Base-by-base conservation (phyloP, 2,329 filamentous ascomycete genomes). In the Cylindrodendrum hubeiense region DNA sequence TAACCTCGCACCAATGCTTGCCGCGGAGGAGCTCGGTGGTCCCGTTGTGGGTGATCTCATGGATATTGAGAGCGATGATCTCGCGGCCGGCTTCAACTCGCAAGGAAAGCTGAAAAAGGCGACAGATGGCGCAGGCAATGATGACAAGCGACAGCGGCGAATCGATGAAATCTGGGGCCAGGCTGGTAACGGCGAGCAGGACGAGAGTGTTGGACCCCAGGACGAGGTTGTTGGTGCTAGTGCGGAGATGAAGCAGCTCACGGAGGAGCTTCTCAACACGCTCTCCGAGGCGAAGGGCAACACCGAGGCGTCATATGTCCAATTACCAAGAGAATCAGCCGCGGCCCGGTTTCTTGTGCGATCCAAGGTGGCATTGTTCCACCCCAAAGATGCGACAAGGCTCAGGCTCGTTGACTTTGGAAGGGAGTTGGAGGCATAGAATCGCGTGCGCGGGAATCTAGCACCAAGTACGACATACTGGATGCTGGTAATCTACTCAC, bases 11-110 rank as follows among this genome's bases (percentile, higher is more conserved):
- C 80, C 87, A 3, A 92, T 95, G 89, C 83, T 97, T 46, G 93
- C 93, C 7, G 92, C 93, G 1, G 94, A 97, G 80, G 92, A 94
- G 74, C 84, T 95, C 1, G 94, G 94, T 8, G 93, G 94, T 0
- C 93, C 94, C 0, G 91, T 94, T 12, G 93, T 95, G 1, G 93
- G 94, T 4, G 91, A 93, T 69, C 83, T 91, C 71, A 84, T 91
- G 74, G 89, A 92, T 77, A 74, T 92, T 22, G 80, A 90, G 82
- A 71, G 86, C 9, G 86, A 91, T 47, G 87, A 86, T 67, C 79
- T 91, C 6, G 85, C 83, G 5, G 86, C 84, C 9, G 89, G 88
- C 2, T 91, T 91, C 76, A 90, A 83, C 69, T 79, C 86, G 0
- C 86, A 89, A 63, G 89, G 88, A 13, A 88, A 86, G 66, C 80